These are phyloP conservation scores for Trichoderma sp. DNA, from an alignment of 2,329 filamentous ascomycete species.

Conservation along the genomic window DNA sequence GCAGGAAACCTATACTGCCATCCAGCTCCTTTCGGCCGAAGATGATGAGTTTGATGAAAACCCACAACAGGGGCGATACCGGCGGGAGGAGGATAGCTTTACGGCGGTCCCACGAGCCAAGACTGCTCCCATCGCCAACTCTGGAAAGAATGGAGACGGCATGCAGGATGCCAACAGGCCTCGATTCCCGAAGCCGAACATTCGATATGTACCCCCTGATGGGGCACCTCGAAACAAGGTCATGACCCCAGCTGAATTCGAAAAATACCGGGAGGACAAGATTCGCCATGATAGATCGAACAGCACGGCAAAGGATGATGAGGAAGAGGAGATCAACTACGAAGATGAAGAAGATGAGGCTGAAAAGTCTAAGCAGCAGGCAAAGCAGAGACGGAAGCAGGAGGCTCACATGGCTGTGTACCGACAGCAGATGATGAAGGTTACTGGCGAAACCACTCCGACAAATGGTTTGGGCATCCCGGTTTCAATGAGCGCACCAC, in stretches of 20 bases:
- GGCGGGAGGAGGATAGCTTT: slow-evolving; percentile 43
- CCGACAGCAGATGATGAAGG: slow-evolving; percentile 95
- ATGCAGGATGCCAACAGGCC: slow-evolving; percentile 51
- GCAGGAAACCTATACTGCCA: slow-evolving; percentile 51
- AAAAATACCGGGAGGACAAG: slow-evolving; percentile 74
- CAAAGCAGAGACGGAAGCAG: slow-evolving; percentile 79
- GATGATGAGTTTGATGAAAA: slow-evolving; percentile 24
- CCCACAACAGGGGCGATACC: slow-evolving; percentile 32
- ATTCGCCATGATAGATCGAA: slow-evolving; percentile 53
- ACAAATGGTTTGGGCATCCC: slow-evolving; percentile 54
- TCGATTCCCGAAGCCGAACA: slow-evolving; percentile 37
- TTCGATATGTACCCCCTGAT: slow-evolving; percentile 34
- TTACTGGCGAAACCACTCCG: slow-evolving; percentile 69
- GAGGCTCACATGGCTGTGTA: slow-evolving; percentile 89
- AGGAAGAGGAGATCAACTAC: slow-evolving; percentile 64
- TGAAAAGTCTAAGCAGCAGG: slow-evolving; percentile 70
- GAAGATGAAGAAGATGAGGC: slow-evolving; percentile 76
- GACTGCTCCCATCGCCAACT: slow-evolving; percentile 31
- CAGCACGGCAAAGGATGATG: slow-evolving; percentile 51
- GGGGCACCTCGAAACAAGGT: slow-evolving; percentile 63
- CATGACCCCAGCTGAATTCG: slow-evolving; percentile 88
- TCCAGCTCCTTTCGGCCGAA: slow-evolving; percentile 42
- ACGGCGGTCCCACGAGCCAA: slow-evolving; percentile 33
- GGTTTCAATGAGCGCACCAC: slow-evolving; percentile 62
- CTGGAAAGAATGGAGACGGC: slow-evolving; percentile 43